Base-by-base conservation (phyloP, 768 basidiomycete species). In the Boletus sp. region DNA sequence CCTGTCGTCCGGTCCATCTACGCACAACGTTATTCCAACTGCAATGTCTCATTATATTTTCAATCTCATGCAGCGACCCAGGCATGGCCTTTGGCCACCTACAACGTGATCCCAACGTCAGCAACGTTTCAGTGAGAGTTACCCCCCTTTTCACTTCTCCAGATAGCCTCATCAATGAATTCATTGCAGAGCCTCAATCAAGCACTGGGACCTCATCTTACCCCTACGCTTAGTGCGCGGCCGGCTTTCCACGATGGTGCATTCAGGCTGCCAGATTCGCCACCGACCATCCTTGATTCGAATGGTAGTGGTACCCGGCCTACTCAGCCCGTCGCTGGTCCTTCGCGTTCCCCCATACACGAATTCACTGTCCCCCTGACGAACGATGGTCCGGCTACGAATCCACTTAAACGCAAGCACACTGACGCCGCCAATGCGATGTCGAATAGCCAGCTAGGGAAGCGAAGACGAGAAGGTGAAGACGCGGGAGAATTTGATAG, bases 61-160 rank as follows among this genome's bases (percentile, higher is more conserved):
- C 39, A 30, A 32, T 39, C 69, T 65, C 63, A 56, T 68, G 37
- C 67, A 84, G 83, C 71, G 83, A 84, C 67, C 71, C 77, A 56
- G 72, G 71, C 59, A 84, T 85, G 81, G 75, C 83, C 64, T 85
- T 84, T 75, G 76, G 74, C 56, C 83, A 83, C 68, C 74, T 85
- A 65, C 75, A 77, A 55, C 75, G 83, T 65, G 83, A 85, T 66
- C 73, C 77, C 41, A 80, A 57, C 30, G 83, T 84, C 69, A 70
- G 72, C 73, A 79, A 78, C 65, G 80, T 80, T 72, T 82, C 83
- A 67, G 83, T 84, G 72, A 69, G 82, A 69, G 61, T 68, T 53
- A 38, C 59, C 19, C 59, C 45, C 62, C 64, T 47, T 57, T 57
- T 54, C 50, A 49, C 38, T 19, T 53, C 53, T 54, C 51, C 63